Evolutionary conservation across 2,329 filamentous ascomycete genomes (phyloP), one percentile per base, ranked within the genome.

Genomic region (Furcasterigmium sp.): DNA sequence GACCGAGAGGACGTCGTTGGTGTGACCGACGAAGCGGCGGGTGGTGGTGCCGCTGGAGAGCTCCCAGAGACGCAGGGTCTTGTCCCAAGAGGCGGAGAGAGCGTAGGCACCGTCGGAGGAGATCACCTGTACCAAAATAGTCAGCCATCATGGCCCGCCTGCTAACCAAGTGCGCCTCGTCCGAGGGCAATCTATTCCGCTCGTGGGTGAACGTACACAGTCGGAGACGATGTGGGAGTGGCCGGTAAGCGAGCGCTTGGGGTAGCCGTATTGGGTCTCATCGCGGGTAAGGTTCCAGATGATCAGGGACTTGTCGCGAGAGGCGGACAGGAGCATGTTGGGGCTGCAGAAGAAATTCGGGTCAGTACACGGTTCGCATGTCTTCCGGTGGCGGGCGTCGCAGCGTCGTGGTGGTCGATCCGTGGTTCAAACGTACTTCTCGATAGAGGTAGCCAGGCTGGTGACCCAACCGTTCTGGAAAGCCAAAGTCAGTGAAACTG

Each of bases 201-300:
- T 35, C n/a, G 32, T 13, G n/a, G n/a, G 13, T 17, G 53, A 66
- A 87, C 88, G 63, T 93, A 95, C 93, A 78, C 93, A 97, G 86
- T 98, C 93, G 72, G 93, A 97, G 69, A 98, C 91, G 72, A 98
- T 98, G 85, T 98, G 93, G 56, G 91, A 96, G 83, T 98, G 93
- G 67, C 93, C 93, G 78, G 94, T 85, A 60, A 98, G 90, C 68
- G 89, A 94, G 76, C 93, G 86, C 85, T 98, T 97, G 68, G 93
- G 93, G 82, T 95, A 95, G 63, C 93, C 93, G 82, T 97, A 98
- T 69, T 88, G 85, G 70, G 84, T 84, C 78, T 97, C 93, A 74
- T 97, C 91, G 75, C 93, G 91, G 73, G 93, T 97, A 66, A 98
- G 82, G 83, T 96, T 95, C 93, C 93, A 98, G 84, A 98, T 95